Evolutionary conservation across 768 basidiomycete genomes (phyloP), one percentile per base, ranked within the genome.

Genomic region (Neoboletus magnificus): DNA sequence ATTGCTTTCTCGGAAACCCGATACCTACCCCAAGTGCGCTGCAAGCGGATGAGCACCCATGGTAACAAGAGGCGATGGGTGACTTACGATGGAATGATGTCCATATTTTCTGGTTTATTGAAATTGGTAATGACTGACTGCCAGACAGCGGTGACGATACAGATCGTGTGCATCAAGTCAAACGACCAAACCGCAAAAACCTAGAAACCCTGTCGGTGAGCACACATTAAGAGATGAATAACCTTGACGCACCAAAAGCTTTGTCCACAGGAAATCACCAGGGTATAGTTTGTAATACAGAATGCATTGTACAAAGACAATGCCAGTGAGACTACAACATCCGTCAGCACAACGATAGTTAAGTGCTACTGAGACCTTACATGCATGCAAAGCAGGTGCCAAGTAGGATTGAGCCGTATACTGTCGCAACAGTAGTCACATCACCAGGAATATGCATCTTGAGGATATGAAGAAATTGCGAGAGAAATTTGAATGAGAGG

Each of bases 241-340:
- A 30, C 9, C 15, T 18, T 1, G 4, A 53, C 67, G 6, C 5
- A 71, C 70, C 69, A 71, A 46, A 22, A 54, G n/a, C 49, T 71
- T 71, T 5, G 66, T 71, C 59, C 60, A 58, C 1, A 33, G 22
- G 32, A 36, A 66, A 42, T 71, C 70, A 5, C 58, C 54, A 5
- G 70, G 69, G 53, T 71, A 71, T 50, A 72, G 57, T 29, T 69
- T 71, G 42, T 49, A 72, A 45, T 71, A 71, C 44, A 71, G 20
- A 23, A 71, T 8, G 41, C 46, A 62, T 64, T 71, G 70, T 5
- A 71, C 70, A 8, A 72, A 61, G 47, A 71, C 71, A 41, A 71
- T 46, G 18, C 70, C 70, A 5, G 71, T 71, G 16, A 71, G 59
- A 32, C 70, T 71, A 22, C 6, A n/a, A 27, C 5, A 5, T n/a